phyloP scores from a whole-genome alignment of 2,329 filamentous ascomycete species.

The Sarocladium oryzae region DNA sequence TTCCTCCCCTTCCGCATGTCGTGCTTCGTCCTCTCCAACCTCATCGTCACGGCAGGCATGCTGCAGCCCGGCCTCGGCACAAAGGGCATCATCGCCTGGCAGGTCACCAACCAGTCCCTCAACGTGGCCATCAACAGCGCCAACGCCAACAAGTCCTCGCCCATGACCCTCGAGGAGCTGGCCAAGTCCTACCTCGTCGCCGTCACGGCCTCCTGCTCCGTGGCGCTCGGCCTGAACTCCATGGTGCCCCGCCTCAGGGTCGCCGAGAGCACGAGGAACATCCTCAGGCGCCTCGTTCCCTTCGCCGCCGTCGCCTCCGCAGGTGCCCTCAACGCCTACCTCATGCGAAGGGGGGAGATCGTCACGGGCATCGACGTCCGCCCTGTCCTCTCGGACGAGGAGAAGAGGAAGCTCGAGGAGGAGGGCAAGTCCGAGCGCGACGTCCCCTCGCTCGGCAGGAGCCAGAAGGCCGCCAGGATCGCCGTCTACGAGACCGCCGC shows the following conservation, averaged over 20 bases:
- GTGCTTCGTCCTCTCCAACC: conserved; percentile 84
- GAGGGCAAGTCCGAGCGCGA: conserved; percentile 59
- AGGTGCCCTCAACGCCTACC: conserved; percentile 87
- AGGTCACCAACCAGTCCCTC: conserved; percentile 92
- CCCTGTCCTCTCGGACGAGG: conserved; percentile 66
- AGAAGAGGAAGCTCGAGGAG: conserved; percentile 50
- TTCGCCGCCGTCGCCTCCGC: conserved; percentile 93
- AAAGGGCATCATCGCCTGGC: conserved; percentile 83
- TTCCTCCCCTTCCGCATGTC: conserved; percentile 98
- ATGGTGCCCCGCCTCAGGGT: conserved; percentile 81
- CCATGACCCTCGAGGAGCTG: conserved; percentile 73
- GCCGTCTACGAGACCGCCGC: conserved; percentile 91
- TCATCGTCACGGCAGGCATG: conserved; percentile 95
- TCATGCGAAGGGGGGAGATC: conserved; percentile 97
- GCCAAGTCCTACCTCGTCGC: conserved; percentile 87
- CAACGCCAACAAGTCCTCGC: conserved; percentile 96
- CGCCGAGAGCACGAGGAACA: conserved; percentile 65
- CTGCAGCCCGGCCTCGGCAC: conserved; percentile 81
- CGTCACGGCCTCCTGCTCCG: conserved; percentile 86
- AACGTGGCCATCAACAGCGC: conserved; percentile 97
- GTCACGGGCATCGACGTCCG: conserved; percentile 87
- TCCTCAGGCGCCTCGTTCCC: conserved; percentile 82
- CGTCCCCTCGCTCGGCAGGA: conserved; percentile 72
- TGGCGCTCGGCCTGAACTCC: conserved; percentile 86
- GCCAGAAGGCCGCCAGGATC: conserved; percentile 76